These are phyloP conservation scores for Erysiphe neolycopersici DNA, from an alignment of 2,329 filamentous ascomycete genomes.

Conservation along the genomic window DNA sequence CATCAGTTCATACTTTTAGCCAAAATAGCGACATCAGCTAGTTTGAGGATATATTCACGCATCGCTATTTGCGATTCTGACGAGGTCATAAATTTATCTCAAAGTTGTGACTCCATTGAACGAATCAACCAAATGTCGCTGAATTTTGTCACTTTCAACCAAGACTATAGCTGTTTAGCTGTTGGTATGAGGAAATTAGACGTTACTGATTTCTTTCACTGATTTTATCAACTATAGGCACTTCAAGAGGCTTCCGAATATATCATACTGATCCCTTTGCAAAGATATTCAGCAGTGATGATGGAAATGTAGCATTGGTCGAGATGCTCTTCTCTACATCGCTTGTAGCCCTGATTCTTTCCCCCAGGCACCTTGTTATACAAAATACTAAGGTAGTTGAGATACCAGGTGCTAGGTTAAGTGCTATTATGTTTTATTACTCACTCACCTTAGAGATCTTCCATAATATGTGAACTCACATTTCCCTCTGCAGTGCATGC, in stretches of 20 bases:
- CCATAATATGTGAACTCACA: slow-evolving; percentile 93
- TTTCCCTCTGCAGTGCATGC: slow-evolving; percentile 92
- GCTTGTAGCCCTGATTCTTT: slow-evolving; percentile 75
- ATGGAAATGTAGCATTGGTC: slow-evolving; percentile 83
- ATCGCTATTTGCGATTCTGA: too few relatives aligned
- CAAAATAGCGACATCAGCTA: too few relatives aligned
- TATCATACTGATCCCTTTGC: slow-evolving; percentile 93
- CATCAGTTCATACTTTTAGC: too few relatives aligned
- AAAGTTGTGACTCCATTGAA: too few relatives aligned
- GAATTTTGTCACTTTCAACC: slow-evolving; percentile 98
- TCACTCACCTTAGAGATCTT: slow-evolving; percentile 22
- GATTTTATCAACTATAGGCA: slow-evolving; percentile 28
- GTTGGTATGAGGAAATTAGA: slow-evolving; percentile 36
- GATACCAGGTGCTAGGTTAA: neutral
- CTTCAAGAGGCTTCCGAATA: slow-evolving; percentile 79
- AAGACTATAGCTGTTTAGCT: slow-evolving; percentile 91
- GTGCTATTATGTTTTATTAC: neutral
- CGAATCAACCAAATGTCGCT: slow-evolving; percentile 32
- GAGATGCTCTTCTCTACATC: slow-evolving; percentile 99
- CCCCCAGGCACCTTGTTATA: slow-evolving; percentile 76
- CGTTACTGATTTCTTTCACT: neutral
- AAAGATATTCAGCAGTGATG: slow-evolving; percentile 81
- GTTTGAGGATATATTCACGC: too few relatives aligned
- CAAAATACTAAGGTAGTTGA: slow-evolving; percentile 73
- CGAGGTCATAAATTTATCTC: too few relatives aligned